Conservation (phyloP, 2,329 filamentous ascomycete genomes). For the Torrubiella hemipterigena region DNA sequence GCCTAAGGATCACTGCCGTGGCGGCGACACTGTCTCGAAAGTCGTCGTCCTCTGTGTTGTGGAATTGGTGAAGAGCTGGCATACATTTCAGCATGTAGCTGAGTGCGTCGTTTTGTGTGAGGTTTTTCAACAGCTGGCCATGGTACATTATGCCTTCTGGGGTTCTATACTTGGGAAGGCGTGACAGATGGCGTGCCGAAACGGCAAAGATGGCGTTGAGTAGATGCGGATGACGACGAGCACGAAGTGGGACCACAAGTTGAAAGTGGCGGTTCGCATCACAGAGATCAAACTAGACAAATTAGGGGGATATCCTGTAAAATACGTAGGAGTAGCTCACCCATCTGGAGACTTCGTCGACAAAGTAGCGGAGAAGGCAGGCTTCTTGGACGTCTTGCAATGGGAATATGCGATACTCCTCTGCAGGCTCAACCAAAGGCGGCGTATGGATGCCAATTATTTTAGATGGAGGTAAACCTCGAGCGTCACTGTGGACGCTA, state of each 20-base stretch:
- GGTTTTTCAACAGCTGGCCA: slow-evolving; percentile 21
- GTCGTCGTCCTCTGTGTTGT: slow-evolving; percentile 23
- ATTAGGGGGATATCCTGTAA: not conserved
- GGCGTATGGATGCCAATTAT: not conserved
- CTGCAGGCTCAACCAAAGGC: slow-evolving; percentile 1
- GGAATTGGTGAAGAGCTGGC: slow-evolving; percentile 23
- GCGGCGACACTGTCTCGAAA: slow-evolving; percentile 27
- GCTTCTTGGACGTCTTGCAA: slow-evolving; percentile 23
- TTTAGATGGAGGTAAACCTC: slow-evolving; percentile 3
- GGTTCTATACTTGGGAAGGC: slow-evolving; percentile 24
- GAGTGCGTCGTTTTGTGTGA: slow-evolving; percentile 24
- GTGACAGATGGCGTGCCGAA: slow-evolving; percentile 24
- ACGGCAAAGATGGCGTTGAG: slow-evolving; percentile 28
- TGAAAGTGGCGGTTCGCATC: slow-evolving; percentile 27
- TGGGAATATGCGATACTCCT: slow-evolving; percentile 14
- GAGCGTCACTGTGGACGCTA: no score
- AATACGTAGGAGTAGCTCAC: slow-evolving; percentile 10
- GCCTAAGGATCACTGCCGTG: slow-evolving; percentile 26
- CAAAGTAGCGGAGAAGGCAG: slow-evolving; percentile 24
- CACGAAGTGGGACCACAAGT: slow-evolving; percentile 21
- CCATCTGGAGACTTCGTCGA: slow-evolving; percentile 27
- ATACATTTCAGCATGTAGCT: slow-evolving; percentile 28
- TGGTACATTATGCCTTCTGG: slow-evolving; percentile 22
- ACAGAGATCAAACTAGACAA: slow-evolving; percentile 23
- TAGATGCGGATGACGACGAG: slow-evolving; percentile 22